Conservation (phyloP, 23 red algal species). For the Chondrus crispus region DNA sequence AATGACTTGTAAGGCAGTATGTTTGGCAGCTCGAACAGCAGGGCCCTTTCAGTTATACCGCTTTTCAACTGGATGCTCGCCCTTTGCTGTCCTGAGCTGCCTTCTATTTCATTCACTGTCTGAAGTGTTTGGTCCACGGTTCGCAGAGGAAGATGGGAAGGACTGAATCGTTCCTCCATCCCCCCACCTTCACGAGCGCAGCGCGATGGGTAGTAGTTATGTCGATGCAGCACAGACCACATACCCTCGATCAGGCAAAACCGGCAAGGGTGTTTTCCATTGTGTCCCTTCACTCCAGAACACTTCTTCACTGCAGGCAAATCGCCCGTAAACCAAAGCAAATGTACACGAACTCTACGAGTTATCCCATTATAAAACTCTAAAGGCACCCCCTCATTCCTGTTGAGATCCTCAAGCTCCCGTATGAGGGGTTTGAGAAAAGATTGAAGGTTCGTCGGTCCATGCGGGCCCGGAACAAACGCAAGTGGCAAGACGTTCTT, state of each 20-base stretch:
- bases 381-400: neutral
- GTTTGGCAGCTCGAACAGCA: neutral
- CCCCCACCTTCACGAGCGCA: neutral
- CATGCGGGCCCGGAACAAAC: neutral
- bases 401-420: neutral
- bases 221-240: neutral
- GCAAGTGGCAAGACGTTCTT: neutral
- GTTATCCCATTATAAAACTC: neutral
- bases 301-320: neutral
- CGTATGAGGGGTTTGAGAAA: neutral
- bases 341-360: neutral
- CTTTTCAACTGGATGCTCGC: neutral
- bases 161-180: neutral
- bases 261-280: neutral
- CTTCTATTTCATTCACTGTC: neutral
- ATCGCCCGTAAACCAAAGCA: neutral
- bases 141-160: neutral
- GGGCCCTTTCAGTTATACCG: neutral
- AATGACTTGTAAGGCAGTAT: neutral
- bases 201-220: neutral
- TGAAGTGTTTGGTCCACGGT: neutral
- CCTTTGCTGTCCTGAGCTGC: neutral
- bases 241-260: neutral
- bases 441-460: slow-evolving; percentile 1
- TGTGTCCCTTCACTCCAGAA: slow-evolving; percentile 7